A percentile compares a stretch with the other conserved stretches of the same genome.
phyloP scores from a whole-genome alignment of 1,139 yeast genomes.

The Saccharomyces pastorianus region DNA sequence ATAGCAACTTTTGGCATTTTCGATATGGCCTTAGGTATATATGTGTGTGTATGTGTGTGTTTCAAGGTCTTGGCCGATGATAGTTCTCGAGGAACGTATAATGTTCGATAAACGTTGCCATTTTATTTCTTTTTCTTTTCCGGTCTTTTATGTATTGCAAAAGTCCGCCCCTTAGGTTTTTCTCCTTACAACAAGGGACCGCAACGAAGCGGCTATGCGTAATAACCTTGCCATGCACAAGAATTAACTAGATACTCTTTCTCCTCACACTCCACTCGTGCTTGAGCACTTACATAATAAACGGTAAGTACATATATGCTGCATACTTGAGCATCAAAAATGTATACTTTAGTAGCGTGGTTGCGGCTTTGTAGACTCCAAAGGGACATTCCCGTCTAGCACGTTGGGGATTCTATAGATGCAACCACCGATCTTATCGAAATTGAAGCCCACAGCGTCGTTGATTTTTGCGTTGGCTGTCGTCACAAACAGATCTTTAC shows the following conservation, averaged over 20 bases:
- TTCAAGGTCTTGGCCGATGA: not conserved
- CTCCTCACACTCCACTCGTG: too few relatives aligned
- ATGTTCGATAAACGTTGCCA: not conserved
- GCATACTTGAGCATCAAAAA: not conserved
- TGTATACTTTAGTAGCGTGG: not conserved
- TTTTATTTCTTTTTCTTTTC: not conserved
- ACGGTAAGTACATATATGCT: not conserved
- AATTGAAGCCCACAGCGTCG: slow-evolving; percentile 4
- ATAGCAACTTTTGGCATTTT: slow-evolving; percentile 33
- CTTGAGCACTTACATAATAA: not conserved
- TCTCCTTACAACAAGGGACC: not conserved
- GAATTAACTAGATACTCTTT: too few relatives aligned
- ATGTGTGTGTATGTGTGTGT: not conserved
- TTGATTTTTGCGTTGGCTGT: slow-evolving; percentile 45
- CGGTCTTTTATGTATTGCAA: not conserved
- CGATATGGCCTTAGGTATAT: not conserved
- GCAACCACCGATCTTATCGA: slow-evolving; percentile 14
- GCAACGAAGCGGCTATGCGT: not conserved
- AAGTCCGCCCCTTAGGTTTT: not conserved
- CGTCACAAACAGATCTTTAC: slow-evolving; percentile 63
- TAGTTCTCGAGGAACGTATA: not conserved
- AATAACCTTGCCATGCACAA: too few relatives aligned
- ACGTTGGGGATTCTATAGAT: slow-evolving; percentile 10
- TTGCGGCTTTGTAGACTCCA: not conserved
- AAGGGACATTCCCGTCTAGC: not conserved